phyloP scores from a whole-genome alignment of 805 yeast species.

The Candida dendrica region DNA sequence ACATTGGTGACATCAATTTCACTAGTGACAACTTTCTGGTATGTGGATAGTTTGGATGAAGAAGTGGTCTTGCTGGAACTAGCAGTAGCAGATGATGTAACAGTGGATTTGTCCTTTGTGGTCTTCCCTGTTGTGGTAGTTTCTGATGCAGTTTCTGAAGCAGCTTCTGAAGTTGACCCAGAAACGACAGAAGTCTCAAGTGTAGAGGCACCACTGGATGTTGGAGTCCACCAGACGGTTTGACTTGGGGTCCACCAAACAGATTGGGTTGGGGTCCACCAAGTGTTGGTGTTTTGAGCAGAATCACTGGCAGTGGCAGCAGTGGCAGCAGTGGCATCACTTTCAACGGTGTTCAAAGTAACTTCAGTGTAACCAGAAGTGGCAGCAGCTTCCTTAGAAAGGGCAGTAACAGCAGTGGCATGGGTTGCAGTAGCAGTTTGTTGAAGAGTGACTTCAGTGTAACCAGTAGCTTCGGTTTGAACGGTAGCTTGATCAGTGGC shows the following conservation, averaged over 20 bases:
- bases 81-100: neutral
- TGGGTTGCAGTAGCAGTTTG: neutral
- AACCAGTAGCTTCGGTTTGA: too few relatives aligned
- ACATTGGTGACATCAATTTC: neutral
- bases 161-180: neutral
- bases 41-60: neutral
- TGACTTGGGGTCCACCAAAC: conserved; percentile 7
- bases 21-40: neutral
- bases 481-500: too few relatives aligned
- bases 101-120: neutral
- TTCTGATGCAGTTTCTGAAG: neutral
- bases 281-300: conserved; percentile 2
- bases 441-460: neutral
- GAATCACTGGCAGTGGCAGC: neutral
- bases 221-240: conserved; percentile 1
- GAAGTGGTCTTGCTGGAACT: neutral
- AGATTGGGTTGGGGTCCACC: conserved; percentile 6
- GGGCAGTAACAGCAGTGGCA: neutral
- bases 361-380: neutral
- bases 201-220: neutral
- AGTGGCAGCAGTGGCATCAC: neutral
- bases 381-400: conserved; percentile 1
- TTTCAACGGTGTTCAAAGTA: neutral
- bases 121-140: neutral
- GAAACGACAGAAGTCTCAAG: neutral